Percentiles rank a stretch among this genome's conserved stretches.
Conservation (phyloP, 2,329 filamentous ascomycete genomes). For the Neophaeococcomyces aloes region DNA sequence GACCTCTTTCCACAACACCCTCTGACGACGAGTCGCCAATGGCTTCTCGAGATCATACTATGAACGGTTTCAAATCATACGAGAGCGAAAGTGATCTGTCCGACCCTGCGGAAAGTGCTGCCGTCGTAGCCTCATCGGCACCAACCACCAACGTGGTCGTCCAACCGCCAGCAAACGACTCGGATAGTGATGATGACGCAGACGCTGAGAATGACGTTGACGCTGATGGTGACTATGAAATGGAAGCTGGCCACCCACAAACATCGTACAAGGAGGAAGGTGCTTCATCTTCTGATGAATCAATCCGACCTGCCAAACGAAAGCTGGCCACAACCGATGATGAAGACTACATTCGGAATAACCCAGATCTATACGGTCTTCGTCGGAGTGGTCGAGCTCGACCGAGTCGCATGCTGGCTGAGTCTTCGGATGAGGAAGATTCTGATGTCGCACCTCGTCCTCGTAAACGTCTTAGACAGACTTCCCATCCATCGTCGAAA, state of each 20-base stretch:
- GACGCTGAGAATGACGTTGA: slow-evolving; percentile 60
- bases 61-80: slow-evolving; percentile 35
- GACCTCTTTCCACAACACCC: slow-evolving; percentile 33
- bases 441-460: slow-evolving; percentile 52
- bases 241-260: slow-evolving; percentile 14
- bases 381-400: slow-evolving; percentile 70
- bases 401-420: slow-evolving; percentile 51
- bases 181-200: slow-evolving; percentile 30
- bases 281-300: slow-evolving; percentile 58
- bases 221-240: slow-evolving; percentile 48
- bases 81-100: slow-evolving; percentile 68
- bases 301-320: slow-evolving; percentile 60
- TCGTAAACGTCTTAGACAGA: slow-evolving; percentile 43
- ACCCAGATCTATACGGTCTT: slow-evolving; percentile 89
- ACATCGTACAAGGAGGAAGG: slow-evolving; percentile 37
- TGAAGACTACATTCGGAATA: slow-evolving; percentile 75
- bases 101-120: slow-evolving; percentile 52
- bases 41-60: slow-evolving; percentile 27
- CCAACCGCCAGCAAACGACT: slow-evolving; percentile 22
- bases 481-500: slow-evolving; percentile 44
- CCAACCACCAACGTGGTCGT: slow-evolving; percentile 24
- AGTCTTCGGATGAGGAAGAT: slow-evolving; percentile 56
- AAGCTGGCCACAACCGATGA: slow-evolving; percentile 57
- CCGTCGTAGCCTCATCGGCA: slow-evolving; percentile 39
- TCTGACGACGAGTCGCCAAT: slow-evolving; percentile 54